Base-by-base conservation (phyloP, 2,329 filamentous ascomycete genomes). In the Aspergillus ibericus region DNA sequence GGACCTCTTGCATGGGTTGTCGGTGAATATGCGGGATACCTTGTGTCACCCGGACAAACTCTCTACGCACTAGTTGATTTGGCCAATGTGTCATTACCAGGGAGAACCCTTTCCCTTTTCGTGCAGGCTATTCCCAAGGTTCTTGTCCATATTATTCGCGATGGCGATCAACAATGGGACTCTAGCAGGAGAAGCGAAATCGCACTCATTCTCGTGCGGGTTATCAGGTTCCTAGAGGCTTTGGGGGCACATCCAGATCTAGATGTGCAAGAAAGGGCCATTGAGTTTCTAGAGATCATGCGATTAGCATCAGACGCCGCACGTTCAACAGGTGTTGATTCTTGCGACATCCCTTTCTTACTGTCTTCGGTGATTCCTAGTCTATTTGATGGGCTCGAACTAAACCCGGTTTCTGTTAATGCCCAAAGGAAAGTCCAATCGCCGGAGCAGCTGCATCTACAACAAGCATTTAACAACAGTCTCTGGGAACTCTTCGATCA, bases 181-280 rank as follows among this genome's bases (percentile, higher is more conserved):
- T 73, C 85, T 0, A 86, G 89, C 69, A 83, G 89, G 57, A 93
- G 91, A 71, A 88, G 89, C 0, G 87, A 87, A 62, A 86, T 90
- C 34, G 86, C 89, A 8, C 82, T 98, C 3, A 80, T 96, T 22
- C 87, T 96, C 76, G 89, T 90, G 27, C 86, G 92, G 1, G 86
- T 97, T 6, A 85, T 96, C 18, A 86, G 95, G 71, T 89, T 91
- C 49, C 79, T 96, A 20, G 93, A 98, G 68, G 85, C 88, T 0
- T 76, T 98, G 15, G 86, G 88, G 0, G 82, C 88, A 40, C 92
- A 98, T 72, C 93, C 93, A 0, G 91, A 88, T 67, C 82, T 99
- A 1, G 95, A 99, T 72, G 92, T 99, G 3, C 95, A 99, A 76
- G 95, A 98, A 74, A 86, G 95, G 57, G 89, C 93, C 3, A 93